Percentiles rank a stretch among this genome's conserved stretches.
Evolutionary conservation across 208 protist genomes (phyloP).

Genomic region (Strigomonas galati): DNA sequence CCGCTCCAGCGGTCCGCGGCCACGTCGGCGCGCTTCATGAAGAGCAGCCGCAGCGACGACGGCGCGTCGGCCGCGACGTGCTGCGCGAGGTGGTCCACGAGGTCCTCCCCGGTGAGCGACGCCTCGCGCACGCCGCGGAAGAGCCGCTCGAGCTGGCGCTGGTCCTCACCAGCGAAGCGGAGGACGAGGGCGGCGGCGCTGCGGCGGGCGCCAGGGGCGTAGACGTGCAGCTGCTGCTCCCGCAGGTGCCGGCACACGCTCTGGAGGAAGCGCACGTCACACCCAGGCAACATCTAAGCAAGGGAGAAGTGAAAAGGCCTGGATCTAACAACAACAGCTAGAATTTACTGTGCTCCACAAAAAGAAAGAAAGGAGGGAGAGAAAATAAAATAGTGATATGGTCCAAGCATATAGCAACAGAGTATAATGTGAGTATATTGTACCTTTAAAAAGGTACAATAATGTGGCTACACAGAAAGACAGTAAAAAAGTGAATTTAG

Average conservation of each 20-base stretch:
- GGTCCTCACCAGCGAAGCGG: conserved; percentile 52
- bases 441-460: not conserved
- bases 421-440: too few species aligned
- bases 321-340: not conserved
- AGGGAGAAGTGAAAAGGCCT: not conserved
- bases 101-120: not conserved
- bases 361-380: conserved; percentile 14
- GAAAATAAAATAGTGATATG: conserved; percentile 1
- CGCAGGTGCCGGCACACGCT: conserved; percentile 28
- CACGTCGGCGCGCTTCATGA: conserved; percentile 52
- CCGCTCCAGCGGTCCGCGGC: conserved; percentile 66
- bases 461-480: not conserved
- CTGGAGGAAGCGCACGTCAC: conserved; percentile 51
- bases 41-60: conserved; percentile 54
- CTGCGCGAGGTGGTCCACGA: conserved; percentile 8
- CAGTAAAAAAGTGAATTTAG: not conserved
- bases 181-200: conserved; percentile 55
- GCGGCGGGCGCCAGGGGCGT: conserved; percentile 41
- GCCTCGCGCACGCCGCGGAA: conserved; percentile 1
- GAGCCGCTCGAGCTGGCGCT: conserved; percentile 20
- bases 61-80: conserved; percentile 20
- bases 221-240: conserved; percentile 46
- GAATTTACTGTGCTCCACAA: not conserved
- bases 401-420: not conserved
- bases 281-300: conserved; percentile 28